Evolutionary conservation across 2,329 filamentous ascomycete genomes (phyloP).

Genomic region (Apiospora sp.): DNA sequence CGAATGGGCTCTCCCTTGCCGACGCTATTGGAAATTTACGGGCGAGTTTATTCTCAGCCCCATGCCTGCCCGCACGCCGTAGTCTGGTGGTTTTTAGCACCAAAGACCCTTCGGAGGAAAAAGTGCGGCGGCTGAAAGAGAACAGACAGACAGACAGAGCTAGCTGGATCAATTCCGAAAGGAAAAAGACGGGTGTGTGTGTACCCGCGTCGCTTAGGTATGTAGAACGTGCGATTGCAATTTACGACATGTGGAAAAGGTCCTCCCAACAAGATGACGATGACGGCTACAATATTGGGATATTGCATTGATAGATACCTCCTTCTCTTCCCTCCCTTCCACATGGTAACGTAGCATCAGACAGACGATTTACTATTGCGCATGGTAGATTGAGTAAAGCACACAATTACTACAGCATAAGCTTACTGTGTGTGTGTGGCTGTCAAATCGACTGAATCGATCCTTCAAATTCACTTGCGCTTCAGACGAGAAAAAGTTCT

Average conservation of each 20-base stretch:
- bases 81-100: background rate
- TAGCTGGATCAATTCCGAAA: background rate
- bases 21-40: conserved; percentile 5
- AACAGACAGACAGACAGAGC: background rate
- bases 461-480: background rate
- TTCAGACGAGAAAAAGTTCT: background rate
- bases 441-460: background rate
- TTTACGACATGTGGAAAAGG: background rate
- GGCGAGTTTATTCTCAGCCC: background rate
- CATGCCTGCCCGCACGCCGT: background rate
- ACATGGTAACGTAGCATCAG: background rate
- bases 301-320: background rate
- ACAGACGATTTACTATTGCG: background rate
- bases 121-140: background rate
- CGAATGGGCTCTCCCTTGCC: background rate
- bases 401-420: background rate
- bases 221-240: background rate
- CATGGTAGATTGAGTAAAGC: background rate
- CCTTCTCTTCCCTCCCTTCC: background rate
- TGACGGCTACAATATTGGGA: background rate
- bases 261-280: background rate
- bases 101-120: background rate
- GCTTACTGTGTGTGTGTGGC: background rate
- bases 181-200: background rate
- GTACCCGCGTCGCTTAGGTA: background rate